A percentile compares a stretch with the other conserved stretches of the same genome.
phyloP scores from a whole-genome alignment of 352 stramenopile species.

The Globisporangium ultimum region DNA sequence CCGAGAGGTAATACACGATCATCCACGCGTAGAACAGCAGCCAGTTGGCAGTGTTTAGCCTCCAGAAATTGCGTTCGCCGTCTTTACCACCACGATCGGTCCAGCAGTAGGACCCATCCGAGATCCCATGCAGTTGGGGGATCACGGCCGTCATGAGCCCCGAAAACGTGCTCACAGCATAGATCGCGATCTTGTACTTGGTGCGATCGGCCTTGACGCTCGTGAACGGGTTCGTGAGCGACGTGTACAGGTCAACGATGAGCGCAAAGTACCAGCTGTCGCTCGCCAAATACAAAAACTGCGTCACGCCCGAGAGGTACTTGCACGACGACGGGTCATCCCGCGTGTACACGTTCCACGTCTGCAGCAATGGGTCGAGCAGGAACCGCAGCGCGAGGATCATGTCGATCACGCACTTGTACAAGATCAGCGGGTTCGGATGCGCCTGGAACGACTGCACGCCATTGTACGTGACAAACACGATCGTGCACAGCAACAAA shows the following conservation, averaged over 20 bases:
- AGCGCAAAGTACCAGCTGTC: conserved; percentile 84
- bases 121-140: conserved; percentile 42
- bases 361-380: conserved; percentile 56
- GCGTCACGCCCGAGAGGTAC: conserved; percentile 65
- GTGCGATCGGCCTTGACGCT: conserved; percentile 64
- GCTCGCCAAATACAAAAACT: conserved; percentile 76
- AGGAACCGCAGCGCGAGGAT: conserved; percentile 67
- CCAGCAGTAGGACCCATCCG: conserved; percentile 80
- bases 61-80: conserved; percentile 56
- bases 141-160: conserved; percentile 39
- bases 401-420: conserved; percentile 80
- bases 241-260: conserved; percentile 70
- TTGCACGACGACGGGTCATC: conserved; percentile 32
- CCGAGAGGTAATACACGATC: conserved; percentile 80
- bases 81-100: conserved; percentile 51
- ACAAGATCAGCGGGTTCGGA: conserved; percentile 82
- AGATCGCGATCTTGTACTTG: conserved; percentile 66
- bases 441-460: conserved; percentile 75
- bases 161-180: conserved; percentile 29
- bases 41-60: conserved; percentile 72
- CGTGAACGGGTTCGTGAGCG: conserved; percentile 84
- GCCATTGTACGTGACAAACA: conserved; percentile 78
- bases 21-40: conserved; percentile 83
- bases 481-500: conserved; percentile 58
- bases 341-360: conserved; percentile 41